phyloP scores from a whole-genome alignment of 495 filamentous ascomycete genomes.

The Trichoderma erinaceum region DNA sequence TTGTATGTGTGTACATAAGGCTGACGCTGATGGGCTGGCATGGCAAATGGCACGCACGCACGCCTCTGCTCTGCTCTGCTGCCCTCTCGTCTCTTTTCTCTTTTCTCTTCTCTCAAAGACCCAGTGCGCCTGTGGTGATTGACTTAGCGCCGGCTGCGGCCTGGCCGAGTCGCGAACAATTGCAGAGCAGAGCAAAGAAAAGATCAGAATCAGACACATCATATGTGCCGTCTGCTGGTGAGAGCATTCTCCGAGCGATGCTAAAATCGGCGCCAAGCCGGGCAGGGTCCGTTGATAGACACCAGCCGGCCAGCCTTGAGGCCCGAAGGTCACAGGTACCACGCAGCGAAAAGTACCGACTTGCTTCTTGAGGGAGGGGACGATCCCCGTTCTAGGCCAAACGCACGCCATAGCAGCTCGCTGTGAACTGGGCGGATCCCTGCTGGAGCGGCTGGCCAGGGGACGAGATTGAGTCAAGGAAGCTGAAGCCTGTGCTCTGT shows the following conservation, averaged over 20 bases:
- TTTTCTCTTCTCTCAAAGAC: background rate
- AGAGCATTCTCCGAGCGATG: background rate
- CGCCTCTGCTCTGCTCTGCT: background rate
- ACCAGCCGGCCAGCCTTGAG: background rate
- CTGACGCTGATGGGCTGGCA: constrained; percentile 3
- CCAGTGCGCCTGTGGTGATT: background rate
- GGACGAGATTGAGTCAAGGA: background rate
- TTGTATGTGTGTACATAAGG: background rate
- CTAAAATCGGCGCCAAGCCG: constrained; percentile 1
- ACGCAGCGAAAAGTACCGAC: background rate
- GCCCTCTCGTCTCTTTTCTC: background rate
- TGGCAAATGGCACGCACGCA: background rate
- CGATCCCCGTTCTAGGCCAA: background rate
- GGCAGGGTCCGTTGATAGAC: background rate
- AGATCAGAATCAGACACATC: constrained; percentile 10
- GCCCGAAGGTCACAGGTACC: background rate
- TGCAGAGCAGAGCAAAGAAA: background rate
- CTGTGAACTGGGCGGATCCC: background rate
- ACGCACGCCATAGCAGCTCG: constrained; percentile 1
- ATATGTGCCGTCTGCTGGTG: background rate
- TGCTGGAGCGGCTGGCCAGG: background rate
- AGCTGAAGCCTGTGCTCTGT: background rate
- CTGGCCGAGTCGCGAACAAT: constrained; percentile 7
- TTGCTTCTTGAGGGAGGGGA: background rate
- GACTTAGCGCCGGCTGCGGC: background rate